Conservation (phyloP, 2,329 filamentous ascomycete genomes). For the Chaetomiaceae sp. region DNA sequence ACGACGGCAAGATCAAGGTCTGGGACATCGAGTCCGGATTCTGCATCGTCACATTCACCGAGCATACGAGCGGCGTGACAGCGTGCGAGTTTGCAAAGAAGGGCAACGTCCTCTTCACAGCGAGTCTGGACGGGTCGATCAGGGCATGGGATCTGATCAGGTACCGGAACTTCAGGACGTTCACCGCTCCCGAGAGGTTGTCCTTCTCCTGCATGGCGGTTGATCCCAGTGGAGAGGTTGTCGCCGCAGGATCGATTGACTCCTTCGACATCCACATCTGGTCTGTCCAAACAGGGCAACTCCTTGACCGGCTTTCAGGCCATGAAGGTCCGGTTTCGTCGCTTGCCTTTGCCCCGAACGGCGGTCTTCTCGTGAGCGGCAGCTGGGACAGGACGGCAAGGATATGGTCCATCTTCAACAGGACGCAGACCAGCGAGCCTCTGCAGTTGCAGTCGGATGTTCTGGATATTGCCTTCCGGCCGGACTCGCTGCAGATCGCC, state of each 20-base stretch:
- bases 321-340: conserved; percentile 92
- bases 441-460: conserved; percentile 90
- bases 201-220: conserved; percentile 93
- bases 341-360: conserved; percentile 83
- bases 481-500: conserved; percentile 86
- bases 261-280: conserved; percentile 97
- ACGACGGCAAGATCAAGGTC: conserved; percentile 97
- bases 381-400: conserved; percentile 96
- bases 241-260: conserved; percentile 90
- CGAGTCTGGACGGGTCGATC: conserved; percentile 89
- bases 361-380: conserved; percentile 77
- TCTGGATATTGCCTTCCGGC: conserved; percentile 77
- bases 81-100: conserved; percentile 92
- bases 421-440: conserved; percentile 92
- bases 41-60: conserved; percentile 96
- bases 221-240: conserved; percentile 94
- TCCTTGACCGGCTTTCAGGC: conserved; percentile 84
- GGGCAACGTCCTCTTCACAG: conserved; percentile 92
- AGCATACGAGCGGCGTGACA: conserved; percentile 91
- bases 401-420: conserved; percentile 91
- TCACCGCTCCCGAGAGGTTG: conserved; percentile 85
- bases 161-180: conserved; percentile 95
- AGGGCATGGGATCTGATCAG: conserved; percentile 94
- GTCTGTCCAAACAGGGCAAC: conserved; percentile 95
- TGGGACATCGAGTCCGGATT: conserved; percentile 97